phyloP scores from a whole-genome alignment of 2,329 filamentous ascomycete genomes.

The Fusarium bactridioides region DNA sequence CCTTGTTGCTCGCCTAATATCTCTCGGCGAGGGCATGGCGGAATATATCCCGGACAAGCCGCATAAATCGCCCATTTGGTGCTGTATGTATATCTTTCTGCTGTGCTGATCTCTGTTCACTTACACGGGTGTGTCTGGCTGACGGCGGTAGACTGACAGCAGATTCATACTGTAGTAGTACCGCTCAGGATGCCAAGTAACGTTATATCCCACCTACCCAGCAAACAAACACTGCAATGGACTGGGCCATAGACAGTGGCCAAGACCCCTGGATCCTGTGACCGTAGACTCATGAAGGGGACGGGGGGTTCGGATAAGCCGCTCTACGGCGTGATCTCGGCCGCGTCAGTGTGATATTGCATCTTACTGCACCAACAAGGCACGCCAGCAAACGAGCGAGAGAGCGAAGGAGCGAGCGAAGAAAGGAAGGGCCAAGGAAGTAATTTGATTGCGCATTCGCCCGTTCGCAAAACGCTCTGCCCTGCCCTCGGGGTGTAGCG shows the following conservation, averaged over 20 bases:
- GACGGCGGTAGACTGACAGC: not conserved
- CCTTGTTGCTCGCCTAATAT: conserved; percentile 9
- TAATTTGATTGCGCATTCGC: conserved; percentile 5
- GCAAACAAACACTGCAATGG: not conserved
- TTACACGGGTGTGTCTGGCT: not conserved
- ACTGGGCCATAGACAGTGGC: not conserved
- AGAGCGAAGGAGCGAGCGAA: not conserved
- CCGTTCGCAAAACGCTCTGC: not conserved
- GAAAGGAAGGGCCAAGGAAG: conserved; percentile 5
- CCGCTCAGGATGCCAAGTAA: not conserved
- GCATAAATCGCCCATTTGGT: conserved; percentile 4
- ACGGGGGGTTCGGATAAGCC: conserved; percentile 29
- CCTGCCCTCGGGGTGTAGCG: conserved; percentile 3
- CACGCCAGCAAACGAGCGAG: not conserved
- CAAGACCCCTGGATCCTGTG: conserved; percentile 16
- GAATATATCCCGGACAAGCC: conserved; percentile 27
- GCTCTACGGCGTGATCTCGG: conserved; percentile 38
- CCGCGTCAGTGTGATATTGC: conserved; percentile 30
- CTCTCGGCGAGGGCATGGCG: conserved; percentile 9
- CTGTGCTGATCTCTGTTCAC: conserved; percentile 17
- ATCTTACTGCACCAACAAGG: conserved; percentile 28
- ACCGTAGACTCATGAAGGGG: conserved; percentile 14
- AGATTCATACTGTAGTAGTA: not conserved
- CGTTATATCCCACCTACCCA: not conserved
- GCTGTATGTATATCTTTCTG: not conserved